Evolutionary conservation across 2,329 filamentous ascomycete species (phyloP), one percentile per base, ranked within the genome.

Genomic region (Paecilomyces fulvus): DNA sequence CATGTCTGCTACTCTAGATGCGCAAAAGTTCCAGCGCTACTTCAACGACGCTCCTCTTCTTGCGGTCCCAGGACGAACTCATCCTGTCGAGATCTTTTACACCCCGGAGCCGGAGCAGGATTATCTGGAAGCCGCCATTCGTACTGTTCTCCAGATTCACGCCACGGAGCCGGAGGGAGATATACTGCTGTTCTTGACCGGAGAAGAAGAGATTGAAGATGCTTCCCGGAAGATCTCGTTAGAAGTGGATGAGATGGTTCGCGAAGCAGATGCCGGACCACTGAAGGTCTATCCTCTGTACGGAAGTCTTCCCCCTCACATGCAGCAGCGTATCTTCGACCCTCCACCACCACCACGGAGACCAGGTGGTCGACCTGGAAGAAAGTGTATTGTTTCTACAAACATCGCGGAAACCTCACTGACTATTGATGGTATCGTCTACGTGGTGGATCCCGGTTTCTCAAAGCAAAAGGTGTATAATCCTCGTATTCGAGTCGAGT

Each of bases 381-480:
- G 94, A 60, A 99, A 99, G 74, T 87, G 86, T 69, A 95, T 99
- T 64, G 83, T 99, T 30, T 90, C 92, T 9, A 99, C 94, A 63
- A 99, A 99, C 74, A 99, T 99, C 73, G 94, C 94, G 49, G 94
- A 99, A 78, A 99, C 94, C 0, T 92, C 88, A 67, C 83, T 99
- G 74, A 99, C 94, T 51, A 99, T 99, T 59, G 94, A 99, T 69
- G 94, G 94, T 70, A 99, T 99, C 61, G 94, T 99, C 33, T 99
- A 96, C 68, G 94, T 99, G 31, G 92, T 99, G n/a, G 94, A 99
- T 68, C 92, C 94, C 1, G 94, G 94, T 33, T 99, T 99, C 79
- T 96, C 91, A 77, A 99, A 99, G 78, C 94, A 99, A 69, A 99
- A 97, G 76, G 94, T 97, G 60, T 99, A 97, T 80, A 97, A 99